Conservation (phyloP, 2,329 filamentous ascomycete species). For the Ceratocystis smalleyi region DNA sequence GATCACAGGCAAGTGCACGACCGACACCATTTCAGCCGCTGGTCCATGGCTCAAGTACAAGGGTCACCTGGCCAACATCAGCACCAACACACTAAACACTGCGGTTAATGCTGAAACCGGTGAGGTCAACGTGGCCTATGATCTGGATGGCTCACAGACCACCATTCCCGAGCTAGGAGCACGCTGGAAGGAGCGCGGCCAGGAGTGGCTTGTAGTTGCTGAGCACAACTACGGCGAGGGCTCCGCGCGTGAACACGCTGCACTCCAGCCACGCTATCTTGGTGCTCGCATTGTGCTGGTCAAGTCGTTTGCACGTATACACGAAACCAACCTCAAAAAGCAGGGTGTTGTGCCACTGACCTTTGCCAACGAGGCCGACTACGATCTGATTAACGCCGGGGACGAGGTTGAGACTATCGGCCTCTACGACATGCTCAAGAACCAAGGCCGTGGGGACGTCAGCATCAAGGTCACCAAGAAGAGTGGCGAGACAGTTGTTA, state of each 20-base stretch:
- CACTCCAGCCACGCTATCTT: slow-evolving; percentile 78
- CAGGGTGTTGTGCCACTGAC: slow-evolving; percentile 92
- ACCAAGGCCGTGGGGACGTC: slow-evolving; percentile 64
- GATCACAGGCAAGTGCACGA: slow-evolving; percentile 94
- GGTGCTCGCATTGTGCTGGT: slow-evolving; percentile 69
- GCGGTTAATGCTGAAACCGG: slow-evolving; percentile 83
- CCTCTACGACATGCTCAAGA: slow-evolving; percentile 63
- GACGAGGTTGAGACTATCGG: slow-evolving; percentile 74
- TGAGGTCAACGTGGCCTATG: slow-evolving; percentile 85
- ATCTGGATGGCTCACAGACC: slow-evolving; percentile 56
- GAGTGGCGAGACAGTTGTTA: slow-evolving; percentile 45
- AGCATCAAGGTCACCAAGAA: slow-evolving; percentile 48
- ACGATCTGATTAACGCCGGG: slow-evolving; percentile 66
- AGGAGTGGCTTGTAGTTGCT: slow-evolving; percentile 83
- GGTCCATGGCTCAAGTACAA: slow-evolving; percentile 99
- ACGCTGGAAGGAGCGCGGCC: slow-evolving; percentile 60
- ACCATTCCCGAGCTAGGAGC: slow-evolving; percentile 79
- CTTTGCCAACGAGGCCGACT: slow-evolving; percentile 76
- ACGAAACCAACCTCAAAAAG: slow-evolving; percentile 94
- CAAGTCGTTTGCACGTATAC: slow-evolving; percentile 81
- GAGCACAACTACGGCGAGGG: slow-evolving; percentile 97
- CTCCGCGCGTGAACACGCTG: slow-evolving; percentile 76
- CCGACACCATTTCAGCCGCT: slow-evolving; percentile 93
- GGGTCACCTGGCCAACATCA: slow-evolving; percentile 95
- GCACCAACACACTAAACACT: slow-evolving; percentile 90